Conservation (phyloP, 495 filamentous ascomycete genomes). For the Penicillium cosmopolitanum region DNA sequence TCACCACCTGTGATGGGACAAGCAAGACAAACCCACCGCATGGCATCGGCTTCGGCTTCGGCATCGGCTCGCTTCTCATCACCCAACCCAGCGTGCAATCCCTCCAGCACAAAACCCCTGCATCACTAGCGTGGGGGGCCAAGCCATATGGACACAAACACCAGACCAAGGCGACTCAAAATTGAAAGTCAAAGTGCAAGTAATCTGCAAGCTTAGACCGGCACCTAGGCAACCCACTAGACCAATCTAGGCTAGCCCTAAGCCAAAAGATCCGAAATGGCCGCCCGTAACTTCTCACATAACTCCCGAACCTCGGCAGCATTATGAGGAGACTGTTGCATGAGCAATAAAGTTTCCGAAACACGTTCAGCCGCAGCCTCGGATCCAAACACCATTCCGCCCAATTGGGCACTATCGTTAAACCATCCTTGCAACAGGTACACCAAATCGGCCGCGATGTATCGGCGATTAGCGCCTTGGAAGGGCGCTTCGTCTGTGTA, state of each 20-base stretch:
- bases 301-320: constrained; percentile 13
- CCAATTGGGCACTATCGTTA: constrained; percentile 57
- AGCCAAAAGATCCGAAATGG: constrained; percentile 49
- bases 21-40: too few relatives aligned
- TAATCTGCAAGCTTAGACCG: too few relatives aligned
- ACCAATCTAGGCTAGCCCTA: constrained; percentile 13
- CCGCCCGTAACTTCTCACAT: constrained; percentile 44
- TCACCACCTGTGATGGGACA: too few relatives aligned
- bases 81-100: too few relatives aligned
- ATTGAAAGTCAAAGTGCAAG: too few relatives aligned
- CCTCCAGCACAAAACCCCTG: neutral
- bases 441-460: constrained; percentile 64
- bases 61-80: too few relatives aligned
- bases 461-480: constrained; percentile 61
- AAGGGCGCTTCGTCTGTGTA: constrained; percentile 87
- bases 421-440: constrained; percentile 68
- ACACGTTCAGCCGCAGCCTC: constrained; percentile 53
- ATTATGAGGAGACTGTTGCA: constrained; percentile 43
- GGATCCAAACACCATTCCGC: constrained; percentile 56
- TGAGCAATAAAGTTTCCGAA: constrained; percentile 46
- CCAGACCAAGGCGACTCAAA: neutral
- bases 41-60: too few relatives aligned
- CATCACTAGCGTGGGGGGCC: neutral
- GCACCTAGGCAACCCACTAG: too few relatives aligned
- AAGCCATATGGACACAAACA: too few relatives aligned